Base-by-base conservation (phyloP, 2,329 filamentous ascomycete genomes). In the Dothideomycetes sp. region DNA sequence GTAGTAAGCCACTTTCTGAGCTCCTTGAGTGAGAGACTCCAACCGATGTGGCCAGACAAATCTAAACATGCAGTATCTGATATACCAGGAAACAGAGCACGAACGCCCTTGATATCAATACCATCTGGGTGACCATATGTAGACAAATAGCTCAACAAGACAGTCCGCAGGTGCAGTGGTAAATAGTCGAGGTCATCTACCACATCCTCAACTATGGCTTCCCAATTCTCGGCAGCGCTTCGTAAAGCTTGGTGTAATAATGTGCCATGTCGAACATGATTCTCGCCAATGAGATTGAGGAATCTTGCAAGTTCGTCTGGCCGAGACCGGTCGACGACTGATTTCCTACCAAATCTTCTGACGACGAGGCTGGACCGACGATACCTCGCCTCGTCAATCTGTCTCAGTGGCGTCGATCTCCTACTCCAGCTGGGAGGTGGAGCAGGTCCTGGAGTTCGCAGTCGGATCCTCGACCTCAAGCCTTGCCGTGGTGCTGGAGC, bases 81-180 rank as follows among this genome's bases (percentile, higher is more conserved):
- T 9, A 58, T 57, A 9, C 66, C 63, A 3, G 63, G 49, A 40
- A 77, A 72, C 4, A 80, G 49, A 3, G 67, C 63, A 39, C 66
- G 66, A 14, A 80, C 57, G 0, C 66, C 66, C 19, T 61, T 49
- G 2, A 63, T 55, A 18, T 59, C 53, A 15, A 71, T 49, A 3
- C 58, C 57, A 3, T 55, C 50, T n/a, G 58, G 49, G 1, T 61
- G 56, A 1, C 68, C 65, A 48, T 73, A 73, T 11, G 64, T 52
- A 4, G 67, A 63, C 19, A 79, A 50, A 52, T 79, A 79, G 46
- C 69, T 74, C 17, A 80, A 51, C 24, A 81, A 47, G 1, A 64
- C 54, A 44, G 69, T 57, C 47, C 75, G 75, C 4, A 76, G 49
- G 31, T 63, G 61, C 12, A 62, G 55, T 0, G 75, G 72, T 10